Evolutionary conservation across 176 grass and related monocot genomes (phyloP).

Genomic region (Typha latifolia): DNA sequence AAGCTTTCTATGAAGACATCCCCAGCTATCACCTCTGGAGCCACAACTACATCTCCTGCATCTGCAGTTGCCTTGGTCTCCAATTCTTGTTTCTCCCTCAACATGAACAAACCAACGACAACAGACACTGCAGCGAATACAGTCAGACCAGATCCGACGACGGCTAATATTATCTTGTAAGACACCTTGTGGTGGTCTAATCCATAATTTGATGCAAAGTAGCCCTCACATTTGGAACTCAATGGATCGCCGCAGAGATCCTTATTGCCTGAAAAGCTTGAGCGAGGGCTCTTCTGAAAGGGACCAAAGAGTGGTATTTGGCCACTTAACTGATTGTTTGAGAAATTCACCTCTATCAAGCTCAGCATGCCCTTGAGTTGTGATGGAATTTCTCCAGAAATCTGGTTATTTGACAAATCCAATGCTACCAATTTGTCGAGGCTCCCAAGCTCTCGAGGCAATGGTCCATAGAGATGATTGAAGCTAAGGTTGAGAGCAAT

Average conservation of each 20-base stretch:
- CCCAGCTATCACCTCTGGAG: slow-evolving; percentile 44
- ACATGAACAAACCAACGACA: slow-evolving; percentile 81
- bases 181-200: slow-evolving; percentile 65
- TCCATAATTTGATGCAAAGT: slow-evolving; percentile 34
- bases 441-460: slow-evolving; percentile 62
- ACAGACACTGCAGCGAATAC: slow-evolving; percentile 67
- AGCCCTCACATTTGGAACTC: slow-evolving; percentile 41
- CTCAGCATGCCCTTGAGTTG: slow-evolving; percentile 93
- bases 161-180: slow-evolving; percentile 74
- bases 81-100: slow-evolving; percentile 88
- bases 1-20: slow-evolving; percentile 66
- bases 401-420: slow-evolving; percentile 78
- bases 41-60: slow-evolving; percentile 35
- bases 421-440: slow-evolving; percentile 83
- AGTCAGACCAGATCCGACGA: slow-evolving; percentile 66
- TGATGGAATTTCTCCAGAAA: slow-evolving; percentile 67
- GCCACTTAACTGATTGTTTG: slow-evolving; percentile 65
- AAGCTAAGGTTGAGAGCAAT: slow-evolving; percentile 93
- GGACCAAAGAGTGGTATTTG: slow-evolving; percentile 65
- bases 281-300: slow-evolving; percentile 72
- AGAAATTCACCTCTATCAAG: slow-evolving; percentile 92
- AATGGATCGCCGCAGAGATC: slow-evolving; percentile 72
- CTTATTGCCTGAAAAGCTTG: slow-evolving; percentile 68
- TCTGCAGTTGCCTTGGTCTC: slow-evolving; percentile 48
- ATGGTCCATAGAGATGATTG: slow-evolving; percentile 48